These are phyloP conservation scores for Hemerocallis citrina DNA, from an alignment of 106 monocot genomes.

Conservation along the genomic window DNA sequence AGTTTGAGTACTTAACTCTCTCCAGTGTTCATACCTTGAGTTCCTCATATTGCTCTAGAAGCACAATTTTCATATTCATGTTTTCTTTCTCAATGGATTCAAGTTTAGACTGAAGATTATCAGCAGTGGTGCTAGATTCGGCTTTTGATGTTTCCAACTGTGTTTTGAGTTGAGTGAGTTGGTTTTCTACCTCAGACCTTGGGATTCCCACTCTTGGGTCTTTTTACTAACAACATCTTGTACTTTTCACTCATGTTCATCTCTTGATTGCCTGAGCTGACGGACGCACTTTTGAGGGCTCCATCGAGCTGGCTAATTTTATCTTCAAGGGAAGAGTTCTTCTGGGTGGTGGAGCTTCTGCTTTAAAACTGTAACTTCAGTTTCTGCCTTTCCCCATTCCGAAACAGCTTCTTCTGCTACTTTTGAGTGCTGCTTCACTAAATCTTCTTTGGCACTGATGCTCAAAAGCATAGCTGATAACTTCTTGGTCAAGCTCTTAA, in stretches of 20 bases:
- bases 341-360: conserved; percentile 41
- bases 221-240: conserved; percentile 28
- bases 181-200: conserved; percentile 38
- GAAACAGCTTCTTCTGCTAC: conserved; percentile 92
- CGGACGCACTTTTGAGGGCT: conserved; percentile 67
- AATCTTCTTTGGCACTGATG: conserved; percentile 72
- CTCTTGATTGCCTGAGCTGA: conserved; percentile 54
- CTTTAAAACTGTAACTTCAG: conserved; percentile 43
- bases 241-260: conserved; percentile 46
- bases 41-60: conserved; percentile 30
- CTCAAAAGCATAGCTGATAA: conserved; percentile 52
- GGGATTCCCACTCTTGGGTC: conserved; percentile 33
- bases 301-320: conserved; percentile 47
- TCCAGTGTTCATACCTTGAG: conserved; percentile 33
- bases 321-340: conserved; percentile 46
- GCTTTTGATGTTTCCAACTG: conserved; percentile 17
- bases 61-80: conserved; percentile 25
- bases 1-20: conserved; percentile 51
- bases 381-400: conserved; percentile 77
- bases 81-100: conserved; percentile 49
- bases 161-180: conserved; percentile 24
- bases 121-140: conserved; percentile 10
- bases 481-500: conserved; percentile 59
- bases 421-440: conserved; percentile 71
- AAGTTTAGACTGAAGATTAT: conserved; percentile 19